Evolutionary conservation across 108 stramenopile genomes (phyloP), one percentile per base, ranked within the genome.

Genomic region (Epithemia pelagica): DNA sequence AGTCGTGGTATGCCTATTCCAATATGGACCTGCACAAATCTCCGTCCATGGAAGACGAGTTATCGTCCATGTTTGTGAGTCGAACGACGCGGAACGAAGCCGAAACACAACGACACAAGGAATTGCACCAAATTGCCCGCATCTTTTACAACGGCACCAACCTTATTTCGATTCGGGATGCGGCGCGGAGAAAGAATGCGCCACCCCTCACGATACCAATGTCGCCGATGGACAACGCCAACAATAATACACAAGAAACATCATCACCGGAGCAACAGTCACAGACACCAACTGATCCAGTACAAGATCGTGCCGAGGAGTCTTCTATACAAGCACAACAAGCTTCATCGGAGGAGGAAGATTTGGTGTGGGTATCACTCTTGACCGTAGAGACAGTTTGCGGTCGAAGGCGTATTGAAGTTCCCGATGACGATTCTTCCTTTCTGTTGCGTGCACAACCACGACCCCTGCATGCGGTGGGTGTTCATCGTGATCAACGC

Each of bases 341-440:
- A 8, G 30, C 55, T 22, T 30, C 58, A 15, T 19, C 21, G 64
- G 77, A 33, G 28, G 62, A 37, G 37, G 52, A 52, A 67, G 68
- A 60, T 69, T 72, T 31, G 75, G 74, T 55, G 21, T 60, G 59
- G 32, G 71, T 76, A 27, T 72, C 79, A 28, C 58, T 83, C 19
- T 22, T 91, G 59, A 85, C 83, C 21, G 85, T 92, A 28, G 86
- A 92, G 67, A 81, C 62, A 18, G 73, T 75, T 32, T 69, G 81
- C 18, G 54, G 71, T 7, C 58, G 87, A 51, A 74, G 88, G 30
- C 81, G 79, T 26, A 78, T 89, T 56, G 91, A 89, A 67, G 78
- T 92, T 28, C 91, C 91, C 5, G 88, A 92, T 56, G 91, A 92
- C 61, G 91, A 92, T 71, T 92, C 91, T 25, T 92, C 91, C 1